A percentile compares a stretch with the other conserved stretches of the same genome.
Evolutionary conservation across 345 rosid genomes (phyloP).

Genomic region (Syzygium oleosum): DNA sequence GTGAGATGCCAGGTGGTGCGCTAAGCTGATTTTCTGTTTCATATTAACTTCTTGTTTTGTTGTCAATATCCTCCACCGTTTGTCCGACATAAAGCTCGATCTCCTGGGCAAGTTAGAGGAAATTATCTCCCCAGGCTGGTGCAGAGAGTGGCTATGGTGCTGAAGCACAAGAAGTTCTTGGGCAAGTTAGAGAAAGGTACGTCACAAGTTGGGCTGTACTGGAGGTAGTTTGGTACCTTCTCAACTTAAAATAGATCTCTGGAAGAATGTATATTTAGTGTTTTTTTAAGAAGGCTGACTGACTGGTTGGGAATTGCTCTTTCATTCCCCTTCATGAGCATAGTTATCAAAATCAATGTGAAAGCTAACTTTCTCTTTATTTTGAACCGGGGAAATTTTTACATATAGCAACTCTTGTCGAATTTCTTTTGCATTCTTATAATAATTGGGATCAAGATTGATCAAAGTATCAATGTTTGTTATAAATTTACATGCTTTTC

Average conservation of each 20-base stretch:
- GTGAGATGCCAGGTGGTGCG: neutral
- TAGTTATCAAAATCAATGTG: too few species aligned
- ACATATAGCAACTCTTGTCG: neutral
- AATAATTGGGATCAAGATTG: too few species aligned
- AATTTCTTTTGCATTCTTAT: too few species aligned
- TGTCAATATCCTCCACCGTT: neutral
- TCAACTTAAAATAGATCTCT: neutral
- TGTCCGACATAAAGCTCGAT: neutral
- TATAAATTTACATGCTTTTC: too few species aligned
- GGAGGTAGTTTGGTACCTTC: neutral
- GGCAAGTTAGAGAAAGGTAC: constrained; percentile 96
- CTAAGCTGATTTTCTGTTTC: constrained; percentile 42
- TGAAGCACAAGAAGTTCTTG: constrained; percentile 88
- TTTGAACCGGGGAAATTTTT: neutral
- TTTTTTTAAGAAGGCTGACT: neutral
- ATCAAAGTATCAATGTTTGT: too few species aligned
- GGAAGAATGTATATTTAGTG: neutral
- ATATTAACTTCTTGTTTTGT: neutral
- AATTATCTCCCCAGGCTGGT: constrained; percentile 39
- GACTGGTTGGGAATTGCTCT: neutral
- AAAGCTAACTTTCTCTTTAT: neutral
- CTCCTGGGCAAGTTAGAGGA: neutral
- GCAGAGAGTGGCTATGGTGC: constrained; percentile 89
- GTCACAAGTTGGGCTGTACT: neutral
- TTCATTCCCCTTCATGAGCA: too few species aligned